Conservation (phyloP, 75 land plant genomes). For the Pinus albicaulis region DNA sequence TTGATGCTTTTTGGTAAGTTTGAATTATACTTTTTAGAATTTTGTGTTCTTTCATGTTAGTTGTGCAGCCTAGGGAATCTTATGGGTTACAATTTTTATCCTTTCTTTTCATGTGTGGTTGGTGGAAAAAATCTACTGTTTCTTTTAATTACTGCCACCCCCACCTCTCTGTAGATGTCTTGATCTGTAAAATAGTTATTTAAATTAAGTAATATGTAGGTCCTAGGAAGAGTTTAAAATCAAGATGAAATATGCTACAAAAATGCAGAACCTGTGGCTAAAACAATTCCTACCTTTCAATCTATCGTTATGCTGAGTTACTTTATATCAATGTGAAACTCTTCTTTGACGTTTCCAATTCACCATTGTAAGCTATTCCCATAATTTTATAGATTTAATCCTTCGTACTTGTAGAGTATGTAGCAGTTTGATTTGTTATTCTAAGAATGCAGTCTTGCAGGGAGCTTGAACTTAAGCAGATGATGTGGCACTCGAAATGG, state of each 20-base stretch:
- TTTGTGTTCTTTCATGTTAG: not conserved
- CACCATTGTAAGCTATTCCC: not conserved
- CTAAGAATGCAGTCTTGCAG: not conserved
- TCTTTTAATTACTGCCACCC: not conserved
- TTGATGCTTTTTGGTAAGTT: conserved; percentile 85
- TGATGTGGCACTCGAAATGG: not conserved
- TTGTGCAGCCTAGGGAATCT: not conserved
- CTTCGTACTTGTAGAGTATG: not conserved
- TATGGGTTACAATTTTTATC: not conserved
- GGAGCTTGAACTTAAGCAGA: not conserved
- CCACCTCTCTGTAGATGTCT: not conserved
- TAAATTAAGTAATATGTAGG: too few species aligned
- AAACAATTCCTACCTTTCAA: not conserved
- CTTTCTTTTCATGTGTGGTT: not conserved
- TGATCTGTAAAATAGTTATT: too few species aligned
- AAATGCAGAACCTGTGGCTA: not conserved
- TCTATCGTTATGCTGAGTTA: not conserved
- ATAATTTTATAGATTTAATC: not conserved
- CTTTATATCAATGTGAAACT: not conserved
- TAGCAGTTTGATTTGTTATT: not conserved
- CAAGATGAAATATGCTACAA: not conserved
- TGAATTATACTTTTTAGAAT: not conserved
- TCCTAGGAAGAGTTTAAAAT: too few species aligned
- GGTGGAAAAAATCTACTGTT: not conserved
- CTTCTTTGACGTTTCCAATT: not conserved